Percentiles rank a stretch among this genome's conserved stretches.
phyloP scores from a whole-genome alignment of 805 yeast genomes.

The Wickerhamiella shivajii region DNA sequence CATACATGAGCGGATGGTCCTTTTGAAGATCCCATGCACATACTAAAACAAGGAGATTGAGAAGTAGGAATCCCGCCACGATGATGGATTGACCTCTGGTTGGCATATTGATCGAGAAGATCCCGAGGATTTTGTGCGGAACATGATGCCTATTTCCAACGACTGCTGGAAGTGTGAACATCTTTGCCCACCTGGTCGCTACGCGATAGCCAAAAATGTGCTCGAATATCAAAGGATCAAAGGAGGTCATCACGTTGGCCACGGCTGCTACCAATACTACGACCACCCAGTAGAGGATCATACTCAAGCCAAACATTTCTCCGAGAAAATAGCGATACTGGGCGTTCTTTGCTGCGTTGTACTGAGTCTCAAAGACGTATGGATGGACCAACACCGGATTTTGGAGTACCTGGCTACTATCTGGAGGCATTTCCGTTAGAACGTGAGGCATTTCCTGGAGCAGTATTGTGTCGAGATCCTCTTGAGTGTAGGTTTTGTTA shows the following conservation, averaged over 20 bases:
- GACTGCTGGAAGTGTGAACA: conserved; percentile 24
- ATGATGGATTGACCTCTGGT: conserved; percentile 31
- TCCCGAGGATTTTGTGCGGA: conserved; percentile 15
- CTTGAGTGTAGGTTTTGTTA: conserved; percentile 12
- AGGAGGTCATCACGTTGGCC: conserved; percentile 7
- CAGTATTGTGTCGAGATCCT: conserved; percentile 19
- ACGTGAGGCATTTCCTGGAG: neutral
- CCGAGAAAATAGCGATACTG: conserved; percentile 22
- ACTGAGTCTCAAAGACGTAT: conserved; percentile 11
- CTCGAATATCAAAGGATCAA: conserved; percentile 17
- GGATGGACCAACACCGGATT: conserved; percentile 10
- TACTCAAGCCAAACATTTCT: conserved; percentile 19
- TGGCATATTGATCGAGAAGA: conserved; percentile 22
- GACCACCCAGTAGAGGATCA: conserved; percentile 23
- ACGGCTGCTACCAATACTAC: conserved; percentile 16
- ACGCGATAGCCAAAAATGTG: conserved; percentile 17
- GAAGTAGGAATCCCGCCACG: conserved; percentile 22
- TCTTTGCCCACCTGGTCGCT: conserved; percentile 17
- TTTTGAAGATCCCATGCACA: conserved; percentile 15
- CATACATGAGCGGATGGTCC: conserved; percentile 14
- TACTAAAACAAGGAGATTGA: conserved; percentile 21
- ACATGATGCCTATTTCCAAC: conserved; percentile 21
- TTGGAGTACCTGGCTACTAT: neutral
- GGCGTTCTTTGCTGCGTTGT: conserved; percentile 17
- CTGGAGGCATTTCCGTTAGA: neutral